phyloP scores from a whole-genome alignment of 1,284 basidiomycete genomes.

The Fomitopsis schrenkii region DNA sequence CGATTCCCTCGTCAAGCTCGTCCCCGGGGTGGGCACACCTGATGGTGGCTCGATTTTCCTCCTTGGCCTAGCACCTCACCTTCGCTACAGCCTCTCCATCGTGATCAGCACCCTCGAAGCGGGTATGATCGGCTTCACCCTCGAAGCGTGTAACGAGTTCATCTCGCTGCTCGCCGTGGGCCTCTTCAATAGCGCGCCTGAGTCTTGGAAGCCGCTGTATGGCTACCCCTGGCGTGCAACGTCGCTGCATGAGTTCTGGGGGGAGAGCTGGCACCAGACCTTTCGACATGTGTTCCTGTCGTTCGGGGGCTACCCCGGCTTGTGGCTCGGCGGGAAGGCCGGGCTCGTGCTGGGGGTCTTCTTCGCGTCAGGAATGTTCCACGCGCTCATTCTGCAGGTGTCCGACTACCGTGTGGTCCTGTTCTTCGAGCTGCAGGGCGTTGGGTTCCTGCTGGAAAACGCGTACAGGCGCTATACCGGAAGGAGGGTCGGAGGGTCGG shows the following conservation, averaged over 20 bases:
- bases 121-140: constrained; percentile 40
- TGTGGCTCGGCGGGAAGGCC: constrained; percentile 46
- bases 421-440: constrained; percentile 63
- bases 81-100: constrained; percentile 55
- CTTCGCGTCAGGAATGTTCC: constrained; percentile 66
- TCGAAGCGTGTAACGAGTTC: constrained; percentile 49
- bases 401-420: constrained; percentile 47
- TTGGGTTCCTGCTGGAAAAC: constrained; percentile 54
- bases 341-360: constrained; percentile 70
- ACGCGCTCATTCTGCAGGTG: constrained; percentile 59
- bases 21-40: constrained; percentile 55
- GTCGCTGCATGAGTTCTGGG: constrained; percentile 70
- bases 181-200: constrained; percentile 45
- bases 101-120: constrained; percentile 55
- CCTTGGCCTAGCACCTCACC: constrained; percentile 38
- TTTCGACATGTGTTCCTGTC: constrained; percentile 66
- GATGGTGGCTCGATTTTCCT: constrained; percentile 63
- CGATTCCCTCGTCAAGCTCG: constrained; percentile 55
- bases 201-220: constrained; percentile 65
- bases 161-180: constrained; percentile 57
- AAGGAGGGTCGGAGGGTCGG: constrained; percentile 48
- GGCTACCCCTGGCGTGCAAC: constrained; percentile 60
- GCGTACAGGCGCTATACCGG: constrained; percentile 54
- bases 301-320: constrained; percentile 60
- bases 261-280: constrained; percentile 69